Base-by-base conservation (phyloP, 1,284 basidiomycete genomes). In the Porphyrellus sp. region DNA sequence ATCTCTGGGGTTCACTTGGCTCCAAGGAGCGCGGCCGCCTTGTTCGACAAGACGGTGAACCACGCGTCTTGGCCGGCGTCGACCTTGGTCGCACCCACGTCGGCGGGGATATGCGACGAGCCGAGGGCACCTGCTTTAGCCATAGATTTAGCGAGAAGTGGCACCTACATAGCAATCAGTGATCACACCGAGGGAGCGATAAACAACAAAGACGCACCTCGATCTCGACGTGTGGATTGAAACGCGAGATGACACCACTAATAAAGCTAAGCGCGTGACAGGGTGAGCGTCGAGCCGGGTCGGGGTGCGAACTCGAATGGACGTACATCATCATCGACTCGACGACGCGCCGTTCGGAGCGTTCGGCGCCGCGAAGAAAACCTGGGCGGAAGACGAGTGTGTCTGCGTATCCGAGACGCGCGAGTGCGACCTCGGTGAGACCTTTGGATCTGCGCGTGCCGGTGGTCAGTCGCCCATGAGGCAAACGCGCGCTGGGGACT, bases 321-420 rank as follows among this genome's bases (percentile, higher is more conserved):
- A 62, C 79, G 45, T 57, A 83, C 82, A 66, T 63, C 3, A 69
- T 40, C 6, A 80, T 52, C 1, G 52, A 63, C 59, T 85, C 83
- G 0, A 53, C 58, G 0, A 75, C 13, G 15, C 80, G 70, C 1
- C 39, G 33, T 3, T 82, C 74, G 2, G 63, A 23, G 8, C 81
- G 69, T 12, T 75, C 55, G 0, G 75, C 69, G 0, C 78, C 74
- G 8, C 67, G 70, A 5, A 91, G 69, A 23, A 77, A 58, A 0
- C 67, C 81, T 0, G 90, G 88, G 16, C 83, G 76, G 68, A 89
- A 83, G 43, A 89, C 66, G 56, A 90, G 80, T 0, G 82, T 82
- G 42, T 89, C 84, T 11, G 70, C 63, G 65, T 89, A 92, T 9
- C 84, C 85, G 7, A 90, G 66, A 4, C 65, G 68, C 0, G 86